Conservation (phyloP, 805 yeast genomes). For the Yamadazyma laniorum region DNA sequence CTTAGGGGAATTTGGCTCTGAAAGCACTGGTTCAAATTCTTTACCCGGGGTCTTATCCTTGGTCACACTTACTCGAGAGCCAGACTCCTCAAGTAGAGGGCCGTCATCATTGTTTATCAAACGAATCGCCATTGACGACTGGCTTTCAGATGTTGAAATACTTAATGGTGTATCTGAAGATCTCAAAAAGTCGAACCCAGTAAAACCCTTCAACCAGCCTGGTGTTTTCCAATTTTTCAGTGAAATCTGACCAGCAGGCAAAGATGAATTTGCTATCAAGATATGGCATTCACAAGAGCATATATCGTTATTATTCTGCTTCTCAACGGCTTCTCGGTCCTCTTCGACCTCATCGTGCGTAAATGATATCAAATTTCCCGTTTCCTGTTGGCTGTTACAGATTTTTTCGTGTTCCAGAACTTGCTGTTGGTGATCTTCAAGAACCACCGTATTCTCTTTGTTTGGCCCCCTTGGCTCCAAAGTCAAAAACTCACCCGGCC, state of each 20-base stretch:
- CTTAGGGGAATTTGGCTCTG: too few species aligned
- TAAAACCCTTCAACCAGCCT: not conserved
- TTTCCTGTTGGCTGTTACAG: not conserved
- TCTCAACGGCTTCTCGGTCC: too few species aligned
- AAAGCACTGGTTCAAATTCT: too few species aligned
- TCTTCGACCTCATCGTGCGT: too few species aligned
- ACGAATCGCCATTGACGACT: not conserved
- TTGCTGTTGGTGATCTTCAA: not conserved
- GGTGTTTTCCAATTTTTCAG: not conserved
- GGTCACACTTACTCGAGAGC: not conserved
- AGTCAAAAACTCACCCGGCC: conserved; percentile 33
- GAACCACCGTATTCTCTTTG: not conserved
- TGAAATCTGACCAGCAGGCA: too few species aligned
- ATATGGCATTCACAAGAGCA: conserved; percentile 7
- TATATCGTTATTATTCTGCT: too few species aligned
- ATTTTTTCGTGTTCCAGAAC: conserved; percentile 3
- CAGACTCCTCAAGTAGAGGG: too few species aligned
- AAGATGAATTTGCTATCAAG: not conserved
- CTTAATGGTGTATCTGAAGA: not conserved
- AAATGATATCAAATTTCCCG: not conserved
- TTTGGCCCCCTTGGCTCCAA: conserved; percentile 12
- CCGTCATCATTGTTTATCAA: not conserved
- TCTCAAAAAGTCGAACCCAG: not conserved
- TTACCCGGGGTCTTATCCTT: not conserved
- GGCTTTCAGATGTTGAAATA: not conserved